Evolutionary conservation across 352 stramenopile genomes (phyloP), one percentile per base, ranked within the genome.

Genomic region (Thraustotheca clavata): DNA sequence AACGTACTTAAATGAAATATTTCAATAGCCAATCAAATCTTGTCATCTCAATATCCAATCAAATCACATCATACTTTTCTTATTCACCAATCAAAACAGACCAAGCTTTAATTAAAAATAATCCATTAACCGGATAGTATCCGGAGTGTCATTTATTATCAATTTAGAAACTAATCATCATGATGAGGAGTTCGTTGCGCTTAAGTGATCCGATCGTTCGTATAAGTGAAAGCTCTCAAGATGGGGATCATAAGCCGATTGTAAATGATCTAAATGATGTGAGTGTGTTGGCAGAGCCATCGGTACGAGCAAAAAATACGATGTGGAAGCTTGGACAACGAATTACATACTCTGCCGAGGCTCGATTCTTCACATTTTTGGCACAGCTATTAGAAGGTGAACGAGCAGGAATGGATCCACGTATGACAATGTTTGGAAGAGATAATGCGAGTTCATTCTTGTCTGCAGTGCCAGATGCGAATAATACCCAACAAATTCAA

Each of bases 281-380:
- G 36, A 65, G 38, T 22, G 34, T 65, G 22, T n/a, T 65, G 7
- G 57, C 57, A 40, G 57, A 65, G 57, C 12, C 57, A 8, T 54
- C 57, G 29, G 55, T 62, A 22, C 38, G 35, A 16, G 41, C 57
- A 31, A 65, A 65, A 46, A 55, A 65, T 32, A 39, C 57, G 24
- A 38, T 49, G 31, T 55, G 35, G 39, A 50, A 55, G 40, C 57
- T 65, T 14, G 20, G 57, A 20, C 57, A 65, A 32, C 38, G 57
- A 14, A 35, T 54, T 6, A 54, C 57, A 33, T 54, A 43, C 29
- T 65, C 57, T 16, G 29, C 39, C 5, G 57, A 52, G 34, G 38
- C 39, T 29, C 57, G 57, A 18, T 65, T 55, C 29, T 54, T 54
- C 57, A 35, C 57, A 3, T 40, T 65, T 31, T 22, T 65, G n/a